A percentile compares a stretch with the other conserved stretches of the same genome.
phyloP scores from a whole-genome alignment of 2,329 filamentous ascomycete species.

The Pseudovirgaria hyperparasitica region DNA sequence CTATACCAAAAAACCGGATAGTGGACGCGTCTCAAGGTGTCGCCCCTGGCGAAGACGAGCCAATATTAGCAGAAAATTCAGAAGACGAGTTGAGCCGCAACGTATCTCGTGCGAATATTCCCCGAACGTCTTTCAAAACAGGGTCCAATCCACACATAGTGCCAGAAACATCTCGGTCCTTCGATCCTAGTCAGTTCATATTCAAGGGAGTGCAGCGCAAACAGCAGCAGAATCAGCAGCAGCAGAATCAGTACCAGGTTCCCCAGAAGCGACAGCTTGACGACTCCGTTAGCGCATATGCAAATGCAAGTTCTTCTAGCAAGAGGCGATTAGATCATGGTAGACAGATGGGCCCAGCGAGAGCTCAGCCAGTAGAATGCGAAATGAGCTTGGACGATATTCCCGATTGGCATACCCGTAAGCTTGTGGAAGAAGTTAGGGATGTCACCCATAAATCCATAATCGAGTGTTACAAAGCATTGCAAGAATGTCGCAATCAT shows the following conservation, averaged over 20 bases:
- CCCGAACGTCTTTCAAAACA: too few relatives aligned
- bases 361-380: constrained; percentile 16
- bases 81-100: too few relatives aligned
- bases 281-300: constrained; percentile 4
- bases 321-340: constrained; percentile 15
- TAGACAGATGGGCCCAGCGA: constrained; percentile 18
- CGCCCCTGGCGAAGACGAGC: too few relatives aligned
- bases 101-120: too few relatives aligned
- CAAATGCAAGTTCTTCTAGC: constrained; percentile 8
- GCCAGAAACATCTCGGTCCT: too few relatives aligned
- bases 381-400: constrained; percentile 18
- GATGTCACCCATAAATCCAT: constrained; percentile 36
- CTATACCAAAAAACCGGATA: too few relatives aligned
- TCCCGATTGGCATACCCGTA: constrained; percentile 33
- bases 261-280: constrained; percentile 17
- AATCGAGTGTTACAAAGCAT: constrained; percentile 34
- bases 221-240: constrained; percentile 17
- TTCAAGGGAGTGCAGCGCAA: too few relatives aligned
- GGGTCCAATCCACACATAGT: too few relatives aligned
- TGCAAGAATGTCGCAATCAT: constrained; percentile 38
- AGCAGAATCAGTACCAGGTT: too few relatives aligned
- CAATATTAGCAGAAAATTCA: too few relatives aligned
- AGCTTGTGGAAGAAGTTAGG: constrained; percentile 41
- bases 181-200: too few relatives aligned
- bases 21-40: too few relatives aligned